Evolutionary conservation across 306 rosid genomes (phyloP).

Genomic region (Carpinus viminea): DNA sequence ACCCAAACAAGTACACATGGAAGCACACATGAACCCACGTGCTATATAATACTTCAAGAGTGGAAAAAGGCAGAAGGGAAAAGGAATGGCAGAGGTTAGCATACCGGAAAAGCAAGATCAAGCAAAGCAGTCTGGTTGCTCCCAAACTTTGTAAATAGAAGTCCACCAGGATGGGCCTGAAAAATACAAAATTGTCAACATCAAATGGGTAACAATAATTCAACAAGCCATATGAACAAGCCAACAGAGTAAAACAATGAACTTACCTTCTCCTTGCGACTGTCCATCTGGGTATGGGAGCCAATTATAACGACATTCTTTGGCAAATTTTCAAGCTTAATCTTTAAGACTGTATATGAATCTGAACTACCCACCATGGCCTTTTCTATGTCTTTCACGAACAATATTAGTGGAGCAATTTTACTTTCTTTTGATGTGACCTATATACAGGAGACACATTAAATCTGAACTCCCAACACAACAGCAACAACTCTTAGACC

Average conservation of each 20-base stretch:
- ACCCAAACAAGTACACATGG: background rate
- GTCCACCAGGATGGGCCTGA: constrained; percentile 83
- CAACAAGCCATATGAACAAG: constrained; percentile 16
- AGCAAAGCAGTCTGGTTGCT: constrained; percentile 88
- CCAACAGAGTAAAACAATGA: constrained; percentile 22
- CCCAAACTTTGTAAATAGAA: constrained; percentile 86
- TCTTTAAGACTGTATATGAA: constrained; percentile 53
- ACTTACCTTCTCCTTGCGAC: constrained; percentile 83
- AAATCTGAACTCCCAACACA: constrained; percentile 30
- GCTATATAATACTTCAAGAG: constrained; percentile 10
- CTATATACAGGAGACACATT: constrained; percentile 36
- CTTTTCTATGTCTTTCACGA: constrained; percentile 88
- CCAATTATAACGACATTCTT: constrained; percentile 83
- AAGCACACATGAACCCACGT: constrained; percentile 9
- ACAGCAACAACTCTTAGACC: constrained; percentile 18
- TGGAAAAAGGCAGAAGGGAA: constrained; percentile 1
- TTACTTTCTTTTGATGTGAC: constrained; percentile 69
- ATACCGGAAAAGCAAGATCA: constrained; percentile 97
- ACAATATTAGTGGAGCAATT: constrained; percentile 64
- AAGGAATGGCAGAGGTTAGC: background rate
- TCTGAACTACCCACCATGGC: constrained; percentile 67
- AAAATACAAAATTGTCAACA: constrained; percentile 23
- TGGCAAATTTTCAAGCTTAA: constrained; percentile 71
- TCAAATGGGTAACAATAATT: constrained; percentile 18
- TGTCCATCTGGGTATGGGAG: constrained; percentile 84